phyloP scores from a whole-genome alignment of 129 eudicot genomes.

The Lactuca saligna region DNA sequence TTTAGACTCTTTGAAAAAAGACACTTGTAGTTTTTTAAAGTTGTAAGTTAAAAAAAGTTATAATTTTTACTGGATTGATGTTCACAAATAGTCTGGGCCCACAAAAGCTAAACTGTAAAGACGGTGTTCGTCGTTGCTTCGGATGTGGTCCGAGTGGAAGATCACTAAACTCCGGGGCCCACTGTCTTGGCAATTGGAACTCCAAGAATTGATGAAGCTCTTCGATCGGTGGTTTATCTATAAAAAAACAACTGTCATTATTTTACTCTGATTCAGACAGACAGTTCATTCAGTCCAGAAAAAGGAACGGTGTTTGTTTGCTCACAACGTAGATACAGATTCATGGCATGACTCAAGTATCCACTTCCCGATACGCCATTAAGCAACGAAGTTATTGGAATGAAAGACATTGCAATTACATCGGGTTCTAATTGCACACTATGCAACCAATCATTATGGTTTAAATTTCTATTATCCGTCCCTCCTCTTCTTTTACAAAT shows the following conservation, averaged over 20 bases:
- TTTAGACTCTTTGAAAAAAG: too few relatives aligned
- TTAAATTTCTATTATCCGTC: constrained; percentile 47
- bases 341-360: constrained; percentile 95
- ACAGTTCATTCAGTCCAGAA: background rate
- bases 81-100: constrained; percentile 91
- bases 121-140: constrained; percentile 60
- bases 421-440: constrained; percentile 92
- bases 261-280: background rate
- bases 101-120: constrained; percentile 86
- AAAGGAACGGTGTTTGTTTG: background rate
- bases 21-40: too few relatives aligned
- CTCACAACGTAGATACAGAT: constrained; percentile 94
- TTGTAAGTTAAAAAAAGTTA: too few relatives aligned
- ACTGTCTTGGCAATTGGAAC: constrained; percentile 89
- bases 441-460: constrained; percentile 83
- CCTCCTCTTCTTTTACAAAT: constrained; percentile 99
- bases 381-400: constrained; percentile 89
- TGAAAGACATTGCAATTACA: constrained; percentile 93
- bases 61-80: constrained; percentile 51
- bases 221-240: constrained; percentile 97
- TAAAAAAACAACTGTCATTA: background rate
- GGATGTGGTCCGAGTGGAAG: constrained; percentile 97
- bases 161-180: constrained; percentile 97
- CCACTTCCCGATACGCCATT: constrained; percentile 95
- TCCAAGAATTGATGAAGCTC: constrained; percentile 98